Percentiles rank a stretch among this genome's conserved stretches.
These are phyloP conservation scores for Effrenium voratum DNA, from an alignment of 73 alveolate species.

Conservation along the genomic window DNA sequence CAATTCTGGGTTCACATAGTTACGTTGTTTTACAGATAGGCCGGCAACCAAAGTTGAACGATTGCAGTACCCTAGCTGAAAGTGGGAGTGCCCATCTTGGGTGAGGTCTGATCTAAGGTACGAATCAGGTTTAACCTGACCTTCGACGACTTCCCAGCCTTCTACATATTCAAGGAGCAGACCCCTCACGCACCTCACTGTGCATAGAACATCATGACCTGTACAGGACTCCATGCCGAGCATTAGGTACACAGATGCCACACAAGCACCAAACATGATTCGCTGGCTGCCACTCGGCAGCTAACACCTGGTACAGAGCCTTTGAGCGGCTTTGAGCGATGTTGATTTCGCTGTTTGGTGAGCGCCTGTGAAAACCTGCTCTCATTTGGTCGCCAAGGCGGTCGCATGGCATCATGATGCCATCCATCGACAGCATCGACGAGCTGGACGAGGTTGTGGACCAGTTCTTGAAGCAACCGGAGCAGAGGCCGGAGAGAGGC, in stretches of 20 bases:
- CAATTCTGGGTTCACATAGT: no score
- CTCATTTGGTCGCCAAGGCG: neutral
- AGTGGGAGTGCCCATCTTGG: no score
- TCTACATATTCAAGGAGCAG: slow-evolving; percentile 37
- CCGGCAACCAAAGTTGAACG: no score
- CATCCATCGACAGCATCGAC: slow-evolving; percentile 72
- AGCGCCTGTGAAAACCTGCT: neutral
- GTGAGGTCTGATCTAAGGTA: no score
- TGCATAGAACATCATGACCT: neutral
- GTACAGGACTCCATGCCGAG: neutral
- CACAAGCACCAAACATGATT: slow-evolving; percentile 83
- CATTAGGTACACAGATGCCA: slow-evolving; percentile 42
- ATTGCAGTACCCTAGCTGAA: no score
- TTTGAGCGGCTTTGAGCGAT: no score
- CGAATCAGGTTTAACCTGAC: slow-evolving; percentile 66
- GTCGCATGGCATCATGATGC: slow-evolving; percentile 52
- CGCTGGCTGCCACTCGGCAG: slow-evolving; percentile 58
- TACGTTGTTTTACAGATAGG: no score
- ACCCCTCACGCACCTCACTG: neutral
- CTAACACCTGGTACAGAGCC: no score
- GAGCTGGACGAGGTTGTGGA: slow-evolving; percentile 59
- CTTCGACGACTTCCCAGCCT: slow-evolving; percentile 65
- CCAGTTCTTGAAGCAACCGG: neutral
- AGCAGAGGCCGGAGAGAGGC: neutral
- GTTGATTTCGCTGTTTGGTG: no score